Evolutionary conservation across 2,329 filamentous ascomycete species (phyloP).

Genomic region (Fusarium fujikuroi): DNA sequence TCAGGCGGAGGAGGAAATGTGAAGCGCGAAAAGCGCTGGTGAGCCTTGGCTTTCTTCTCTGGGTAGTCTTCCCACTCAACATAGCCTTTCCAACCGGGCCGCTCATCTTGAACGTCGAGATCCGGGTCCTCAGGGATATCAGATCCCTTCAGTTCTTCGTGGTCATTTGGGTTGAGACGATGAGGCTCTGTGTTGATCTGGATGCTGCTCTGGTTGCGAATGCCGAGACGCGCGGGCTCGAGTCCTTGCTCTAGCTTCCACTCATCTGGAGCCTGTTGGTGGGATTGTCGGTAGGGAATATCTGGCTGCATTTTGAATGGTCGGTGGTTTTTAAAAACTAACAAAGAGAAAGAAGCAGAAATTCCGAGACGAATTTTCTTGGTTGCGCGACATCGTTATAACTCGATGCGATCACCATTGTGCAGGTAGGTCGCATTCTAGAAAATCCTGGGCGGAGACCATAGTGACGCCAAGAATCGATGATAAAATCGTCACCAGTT

Average conservation of each 20-base stretch:
- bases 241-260: conserved; percentile 65
- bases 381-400: not conserved
- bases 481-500: not conserved
- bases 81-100: conserved; percentile 58
- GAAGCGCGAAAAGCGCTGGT: conserved; percentile 56
- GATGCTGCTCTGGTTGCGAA: conserved; percentile 10
- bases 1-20: conserved; percentile 56
- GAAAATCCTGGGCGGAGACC: not conserved
- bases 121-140: conserved; percentile 48
- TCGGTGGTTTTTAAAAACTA: no score
- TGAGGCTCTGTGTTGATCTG: not conserved
- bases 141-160: not conserved
- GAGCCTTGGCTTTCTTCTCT: conserved; percentile 70
- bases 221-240: conserved; percentile 48
- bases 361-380: fast-evolving
- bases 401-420: not conserved
- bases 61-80: conserved; percentile 78
- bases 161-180: not conserved
- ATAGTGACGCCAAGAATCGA: conserved; percentile 3
- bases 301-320: not conserved
- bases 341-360: no score
- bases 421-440: not conserved
- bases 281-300: not conserved
- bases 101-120: conserved; percentile 40
- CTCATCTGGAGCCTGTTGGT: conserved; percentile 52